Evolutionary conservation across 495 filamentous ascomycete species (phyloP), one percentile per base, ranked within the genome.

Genomic region (Immersiella caudata): DNA sequence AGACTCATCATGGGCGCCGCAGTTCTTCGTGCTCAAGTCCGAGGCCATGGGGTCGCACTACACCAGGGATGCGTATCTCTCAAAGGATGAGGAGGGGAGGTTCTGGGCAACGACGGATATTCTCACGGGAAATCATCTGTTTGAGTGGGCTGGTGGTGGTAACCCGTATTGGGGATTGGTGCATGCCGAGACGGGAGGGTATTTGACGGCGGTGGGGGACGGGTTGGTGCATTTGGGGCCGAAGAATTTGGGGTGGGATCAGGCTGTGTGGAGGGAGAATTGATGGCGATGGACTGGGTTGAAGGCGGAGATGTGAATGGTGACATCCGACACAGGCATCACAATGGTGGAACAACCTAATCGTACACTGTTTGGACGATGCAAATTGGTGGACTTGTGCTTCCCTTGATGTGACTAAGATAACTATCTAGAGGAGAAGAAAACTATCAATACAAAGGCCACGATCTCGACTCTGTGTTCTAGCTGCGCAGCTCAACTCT

Each of bases 231-330:
- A 57, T 57, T 24, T 57, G 6, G 54, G 54, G 54, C 54, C 54
- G 54, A 57, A 7, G n/a, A 57, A 57, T 57, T 57, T 57, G 54
- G 54, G 54, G 6, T 57, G 54, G 54, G 54, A 57, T 57, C 54
- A 57, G 54, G 54, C 54, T 7, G 7, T 57, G 54, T 57, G 54
- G 54, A 57, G 54, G 54, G 54, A 57, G 54, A 24, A 24, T 7
- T 57, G 54, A 57, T 56, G 52, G 52, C 52, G 52, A 56, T 56
- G 52, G 52, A 56, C 52, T 56, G 52, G 52, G 52, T 56, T 56
- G 52, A 56, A n/a, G n/a, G n/a, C n/a, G n/a, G n/a, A n/a, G n/a
- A n/a, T n/a, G n/a, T n/a, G n/a, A n/a, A n/a, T n/a, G n/a, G n/a
- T n/a, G n/a, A n/a, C n/a, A n/a, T n/a, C n/a, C n/a, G n/a, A n/a